Conservation (phyloP, 768 basidiomycete genomes). For the Psilocybe azurescens region DNA sequence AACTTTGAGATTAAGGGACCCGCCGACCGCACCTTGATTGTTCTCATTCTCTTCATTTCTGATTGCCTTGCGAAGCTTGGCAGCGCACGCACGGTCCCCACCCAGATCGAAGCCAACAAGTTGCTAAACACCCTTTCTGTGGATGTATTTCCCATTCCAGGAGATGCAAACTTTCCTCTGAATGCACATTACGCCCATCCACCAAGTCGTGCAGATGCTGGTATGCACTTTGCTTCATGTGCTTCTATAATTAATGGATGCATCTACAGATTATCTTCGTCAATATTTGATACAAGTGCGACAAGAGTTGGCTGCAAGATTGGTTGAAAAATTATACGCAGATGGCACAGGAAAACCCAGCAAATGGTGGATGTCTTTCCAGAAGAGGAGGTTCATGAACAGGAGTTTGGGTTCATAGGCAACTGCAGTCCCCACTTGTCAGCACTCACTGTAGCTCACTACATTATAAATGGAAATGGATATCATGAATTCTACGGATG, state of each 20-base stretch:
- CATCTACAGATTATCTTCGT: conserved; percentile 76
- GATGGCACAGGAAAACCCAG: conserved; percentile 94
- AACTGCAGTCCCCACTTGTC: neutral
- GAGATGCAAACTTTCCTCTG: conserved; percentile 93
- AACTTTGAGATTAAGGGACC: conserved; percentile 99
- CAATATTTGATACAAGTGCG: conserved; percentile 92
- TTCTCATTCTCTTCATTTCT: conserved; percentile 96
- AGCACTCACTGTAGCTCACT: conserved; percentile 27
- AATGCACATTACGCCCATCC: conserved; percentile 92
- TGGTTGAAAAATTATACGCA: conserved; percentile 89
- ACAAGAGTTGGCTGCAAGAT: conserved; percentile 86
- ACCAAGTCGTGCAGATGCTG: conserved; percentile 75
- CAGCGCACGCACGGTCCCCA: conserved; percentile 65
- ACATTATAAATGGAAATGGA: conserved; percentile 22
- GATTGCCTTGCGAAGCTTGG: conserved; percentile 96
- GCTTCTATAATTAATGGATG: conserved; percentile 8
- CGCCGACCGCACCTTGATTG: conserved; percentile 93
- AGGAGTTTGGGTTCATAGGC: conserved; percentile 76
- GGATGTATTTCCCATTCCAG: conserved; percentile 92
- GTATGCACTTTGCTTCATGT: conserved; percentile 43
- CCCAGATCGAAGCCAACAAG: conserved; percentile 87
- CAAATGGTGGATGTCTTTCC: conserved; percentile 99
- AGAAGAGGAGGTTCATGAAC: conserved; percentile 96
- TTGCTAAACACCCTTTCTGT: conserved; percentile 90
- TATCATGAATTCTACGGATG: conserved; percentile 12